Evolutionary conservation across 495 filamentous ascomycete species (phyloP), one percentile per base, ranked within the genome.

Genomic region (Annulohypoxylon bovei): DNA sequence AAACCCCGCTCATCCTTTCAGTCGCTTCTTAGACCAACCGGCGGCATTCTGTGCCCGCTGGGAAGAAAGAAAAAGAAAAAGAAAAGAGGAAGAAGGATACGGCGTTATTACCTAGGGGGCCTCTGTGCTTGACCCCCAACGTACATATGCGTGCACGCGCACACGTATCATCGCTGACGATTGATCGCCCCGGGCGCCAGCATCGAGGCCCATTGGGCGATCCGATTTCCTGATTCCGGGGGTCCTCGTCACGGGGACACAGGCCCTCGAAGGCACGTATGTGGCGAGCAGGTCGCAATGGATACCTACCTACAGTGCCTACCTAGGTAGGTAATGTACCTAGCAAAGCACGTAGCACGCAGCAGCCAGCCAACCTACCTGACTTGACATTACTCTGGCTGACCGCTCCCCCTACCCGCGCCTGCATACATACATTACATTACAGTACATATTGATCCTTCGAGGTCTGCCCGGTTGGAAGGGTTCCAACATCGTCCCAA

Each of bases 81-180:
- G 23, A 49, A 27, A 20, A 7, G 44, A 23, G 18, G 16, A 49
- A 22, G 9, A 8, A 16, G 25, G 27, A 27, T 20, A 42, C 39
- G 39, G 39, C 39, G 39, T 42, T 42, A 42, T 12, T 42, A n/a
- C n/a, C n/a, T n/a, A n/a, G n/a, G n/a, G n/a, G n/a, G n/a, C 4
- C 44, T 49, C 27, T 47, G 46, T 47, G 54, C 49, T 52, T 53
- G 58, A 62, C 62, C 67, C 54, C 54, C 53, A 65, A 65, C 52
- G 12, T 57, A 44, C 27, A 60, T 61, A 62, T 30, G 25, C 52
- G 49, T 53, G 23, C 18, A 35, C 4, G 30, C 50, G n/a, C 30
- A 35, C 18, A 50, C 18, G 30, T 54, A 56, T 42, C 50, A 58
- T 57, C 39, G 28, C 32, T 25, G 40, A 46, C 46, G 25, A 53